phyloP scores from a whole-genome alignment of 2,329 filamentous ascomycete species.

The Alternaria dauci region DNA sequence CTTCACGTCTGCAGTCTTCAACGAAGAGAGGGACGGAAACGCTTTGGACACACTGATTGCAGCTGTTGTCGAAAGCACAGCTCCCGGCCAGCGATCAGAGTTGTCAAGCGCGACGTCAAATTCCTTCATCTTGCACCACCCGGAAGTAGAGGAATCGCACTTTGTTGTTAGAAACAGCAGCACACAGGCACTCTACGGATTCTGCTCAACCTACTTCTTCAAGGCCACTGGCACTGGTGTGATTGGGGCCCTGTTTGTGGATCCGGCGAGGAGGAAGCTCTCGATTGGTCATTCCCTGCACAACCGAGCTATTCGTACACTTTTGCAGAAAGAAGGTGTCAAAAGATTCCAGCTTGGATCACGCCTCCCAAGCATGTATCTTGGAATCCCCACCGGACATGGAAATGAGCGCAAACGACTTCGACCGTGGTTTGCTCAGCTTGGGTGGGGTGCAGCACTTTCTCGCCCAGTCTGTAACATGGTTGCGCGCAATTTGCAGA shows the following conservation, averaged over 20 bases:
- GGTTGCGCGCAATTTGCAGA: slow-evolving; percentile 73
- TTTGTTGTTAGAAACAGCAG: slow-evolving; percentile 95
- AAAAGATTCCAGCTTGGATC: slow-evolving; percentile 84
- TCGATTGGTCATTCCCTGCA: slow-evolving; percentile 92
- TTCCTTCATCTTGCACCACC: slow-evolving; percentile 77
- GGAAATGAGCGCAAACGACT: slow-evolving; percentile 66
- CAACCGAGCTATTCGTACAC: slow-evolving; percentile 78
- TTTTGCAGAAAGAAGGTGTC: slow-evolving; percentile 75
- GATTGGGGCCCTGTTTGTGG: slow-evolving; percentile 87
- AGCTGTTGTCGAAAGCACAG: slow-evolving; percentile 70
- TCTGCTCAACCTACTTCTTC: slow-evolving; percentile 87
- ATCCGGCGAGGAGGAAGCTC: slow-evolving; percentile 83
- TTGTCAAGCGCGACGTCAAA: slow-evolving; percentile 73
- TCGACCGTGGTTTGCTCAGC: slow-evolving; percentile 85
- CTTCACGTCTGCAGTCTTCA: slow-evolving; percentile 70
- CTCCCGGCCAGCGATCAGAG: slow-evolving; percentile 72
- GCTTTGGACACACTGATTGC: slow-evolving; percentile 79
- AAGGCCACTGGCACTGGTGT: slow-evolving; percentile 74
- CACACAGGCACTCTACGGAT: slow-evolving; percentile 89
- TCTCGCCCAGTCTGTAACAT: slow-evolving; percentile 74
- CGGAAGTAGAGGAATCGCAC: slow-evolving; percentile 79
- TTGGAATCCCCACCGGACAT: slow-evolving; percentile 79
- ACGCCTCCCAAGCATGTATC: slow-evolving; percentile 82
- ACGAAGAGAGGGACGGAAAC: slow-evolving; percentile 76
- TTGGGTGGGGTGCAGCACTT: slow-evolving; percentile 82